Conservation (phyloP, 106 monocot species). For the Apostasia shenzhenica region DNA sequence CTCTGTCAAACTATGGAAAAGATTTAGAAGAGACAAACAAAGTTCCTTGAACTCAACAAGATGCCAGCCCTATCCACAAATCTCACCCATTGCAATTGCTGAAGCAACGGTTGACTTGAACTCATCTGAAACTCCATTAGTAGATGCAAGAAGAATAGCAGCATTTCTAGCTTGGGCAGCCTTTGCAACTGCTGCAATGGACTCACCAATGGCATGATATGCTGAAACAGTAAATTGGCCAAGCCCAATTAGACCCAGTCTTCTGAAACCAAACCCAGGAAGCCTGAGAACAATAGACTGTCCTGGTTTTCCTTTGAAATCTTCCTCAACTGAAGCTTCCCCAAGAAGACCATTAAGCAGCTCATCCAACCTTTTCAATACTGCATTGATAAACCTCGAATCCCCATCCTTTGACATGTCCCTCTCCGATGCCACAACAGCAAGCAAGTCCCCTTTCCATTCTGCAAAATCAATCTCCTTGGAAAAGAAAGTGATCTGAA, state of each 20-base stretch:
- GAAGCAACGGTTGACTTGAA: constrained; percentile 41
- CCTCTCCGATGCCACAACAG: constrained; percentile 54
- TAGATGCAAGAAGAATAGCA: constrained; percentile 56
- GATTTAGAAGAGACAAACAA: too few relatives aligned
- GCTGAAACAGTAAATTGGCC: constrained; percentile 19
- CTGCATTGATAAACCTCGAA: constrained; percentile 48
- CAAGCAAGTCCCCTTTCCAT: constrained; percentile 82
- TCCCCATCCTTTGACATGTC: constrained; percentile 50
- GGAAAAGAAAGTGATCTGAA: constrained; percentile 57
- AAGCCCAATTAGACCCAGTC: constrained; percentile 53
- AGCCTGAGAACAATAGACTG: constrained; percentile 60
- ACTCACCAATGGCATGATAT: constrained; percentile 46
- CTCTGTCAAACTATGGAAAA: too few relatives aligned
- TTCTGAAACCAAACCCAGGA: constrained; percentile 52
- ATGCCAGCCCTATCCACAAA: background rate
- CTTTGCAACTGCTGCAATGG: constrained; percentile 56
- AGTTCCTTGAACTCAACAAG: too few relatives aligned
- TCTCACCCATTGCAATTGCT: constrained; percentile 43
- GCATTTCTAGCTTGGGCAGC: constrained; percentile 47
- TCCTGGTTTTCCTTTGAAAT: constrained; percentile 66
- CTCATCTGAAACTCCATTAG: constrained; percentile 22
- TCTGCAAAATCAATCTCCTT: constrained; percentile 54
- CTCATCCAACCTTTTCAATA: constrained; percentile 52
- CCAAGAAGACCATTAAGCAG: constrained; percentile 46
- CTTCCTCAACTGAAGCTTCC: constrained; percentile 54